phyloP scores from a whole-genome alignment of 176 grass and related monocot genomes.

The Oryza glumipatula region DNA sequence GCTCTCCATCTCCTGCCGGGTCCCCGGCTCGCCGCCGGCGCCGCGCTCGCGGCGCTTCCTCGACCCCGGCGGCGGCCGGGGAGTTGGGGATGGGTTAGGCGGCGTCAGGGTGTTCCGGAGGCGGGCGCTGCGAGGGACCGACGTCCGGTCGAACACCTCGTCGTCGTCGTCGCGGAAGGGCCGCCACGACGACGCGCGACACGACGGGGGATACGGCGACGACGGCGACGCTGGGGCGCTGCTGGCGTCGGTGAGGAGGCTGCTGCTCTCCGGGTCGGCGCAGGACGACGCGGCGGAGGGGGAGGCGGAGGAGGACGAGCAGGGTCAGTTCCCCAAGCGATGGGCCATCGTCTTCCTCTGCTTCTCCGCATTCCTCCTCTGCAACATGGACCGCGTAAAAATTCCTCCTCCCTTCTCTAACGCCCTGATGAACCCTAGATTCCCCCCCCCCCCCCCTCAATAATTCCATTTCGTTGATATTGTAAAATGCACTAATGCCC shows the following conservation, averaged over 20 bases:
- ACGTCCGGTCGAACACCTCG: slow-evolving; percentile 32
- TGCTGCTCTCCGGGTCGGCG: slow-evolving; percentile 23
- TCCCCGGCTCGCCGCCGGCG: slow-evolving; percentile 8
- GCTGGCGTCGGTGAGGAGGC: slow-evolving; percentile 43
- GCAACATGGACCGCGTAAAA: slow-evolving; percentile 92
- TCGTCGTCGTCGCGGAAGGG: slow-evolving; percentile 1
- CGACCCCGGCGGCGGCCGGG: not conserved
- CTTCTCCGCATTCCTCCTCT: slow-evolving; percentile 94
- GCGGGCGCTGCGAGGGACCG: slow-evolving; percentile 41
- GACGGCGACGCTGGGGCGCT: slow-evolving; percentile 5
- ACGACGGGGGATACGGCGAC: not conserved
- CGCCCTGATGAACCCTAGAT: not conserved
- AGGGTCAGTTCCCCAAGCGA: slow-evolving; percentile 68
- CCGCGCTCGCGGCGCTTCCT: not conserved
- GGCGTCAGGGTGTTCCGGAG: slow-evolving; percentile 16
- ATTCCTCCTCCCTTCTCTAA: not conserved
- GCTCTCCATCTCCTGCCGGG: slow-evolving; percentile 40
- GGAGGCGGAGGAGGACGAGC: slow-evolving; percentile 17
- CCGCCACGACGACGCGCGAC: not conserved
- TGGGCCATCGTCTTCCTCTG: slow-evolving; percentile 91
- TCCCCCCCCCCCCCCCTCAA: too few species aligned
- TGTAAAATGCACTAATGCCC: not conserved
- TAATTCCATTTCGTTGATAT: too few species aligned
- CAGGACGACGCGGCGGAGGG: not conserved
- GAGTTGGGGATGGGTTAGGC: not conserved